Evolutionary conservation across 495 filamentous ascomycete genomes (phyloP).

Genomic region (Tuber indicum): DNA sequence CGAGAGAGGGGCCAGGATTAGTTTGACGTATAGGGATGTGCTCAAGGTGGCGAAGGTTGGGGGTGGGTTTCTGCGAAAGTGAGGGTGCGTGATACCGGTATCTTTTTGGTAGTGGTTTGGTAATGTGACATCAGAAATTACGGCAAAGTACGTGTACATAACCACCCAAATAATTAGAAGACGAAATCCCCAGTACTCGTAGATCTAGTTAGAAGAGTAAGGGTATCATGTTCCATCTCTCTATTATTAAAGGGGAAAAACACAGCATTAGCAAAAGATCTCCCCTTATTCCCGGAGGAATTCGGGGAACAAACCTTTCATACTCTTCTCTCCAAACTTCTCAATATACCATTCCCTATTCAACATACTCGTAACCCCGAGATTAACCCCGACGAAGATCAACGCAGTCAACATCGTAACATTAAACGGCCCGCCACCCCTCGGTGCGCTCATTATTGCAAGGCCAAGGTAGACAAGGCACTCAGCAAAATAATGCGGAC

Average conservation of each 20-base stretch:
- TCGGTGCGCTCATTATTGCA: constrained; percentile 65
- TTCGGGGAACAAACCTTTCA: constrained; percentile 65
- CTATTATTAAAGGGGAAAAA: constrained; percentile 37
- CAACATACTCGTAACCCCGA: constrained; percentile 70
- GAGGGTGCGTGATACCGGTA: constrained; percentile 2
- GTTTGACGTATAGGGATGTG: constrained; percentile 91
- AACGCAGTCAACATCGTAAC: constrained; percentile 62
- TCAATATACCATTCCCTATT: constrained; percentile 74
- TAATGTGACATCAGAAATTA: not conserved
- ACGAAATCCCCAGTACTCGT: not conserved
- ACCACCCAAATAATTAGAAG: not conserved
- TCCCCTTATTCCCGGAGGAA: constrained; percentile 50
- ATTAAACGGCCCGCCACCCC: constrained; percentile 55
- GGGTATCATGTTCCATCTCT: constrained; percentile 78
- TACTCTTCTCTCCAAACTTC: constrained; percentile 65
- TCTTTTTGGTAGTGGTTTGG: constrained; percentile 2
- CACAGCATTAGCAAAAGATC: constrained; percentile 9
- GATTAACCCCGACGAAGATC: constrained; percentile 69
- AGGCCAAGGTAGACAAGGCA: constrained; percentile 77
- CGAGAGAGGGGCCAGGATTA: constrained; percentile 62
- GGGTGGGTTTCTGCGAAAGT: constrained; percentile 42
- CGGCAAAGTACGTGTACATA: not conserved
- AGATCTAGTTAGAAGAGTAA: constrained; percentile 54
- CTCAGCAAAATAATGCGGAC: constrained; percentile 89
- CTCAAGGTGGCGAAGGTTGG: constrained; percentile 72